phyloP scores from a whole-genome alignment of 148 eudicot species.

The Chenopodium suecicum region DNA sequence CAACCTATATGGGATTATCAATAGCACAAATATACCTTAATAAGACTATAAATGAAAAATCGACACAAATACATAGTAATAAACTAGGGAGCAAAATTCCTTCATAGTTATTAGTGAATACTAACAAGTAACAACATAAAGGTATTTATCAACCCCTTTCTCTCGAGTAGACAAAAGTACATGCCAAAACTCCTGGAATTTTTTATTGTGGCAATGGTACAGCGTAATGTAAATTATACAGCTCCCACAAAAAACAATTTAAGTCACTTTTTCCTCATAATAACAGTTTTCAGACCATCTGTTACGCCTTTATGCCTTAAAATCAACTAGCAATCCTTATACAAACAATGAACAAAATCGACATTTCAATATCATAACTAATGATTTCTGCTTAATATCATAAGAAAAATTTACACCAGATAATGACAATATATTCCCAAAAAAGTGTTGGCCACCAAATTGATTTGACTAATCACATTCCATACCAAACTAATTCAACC shows the following conservation, averaged over 20 bases:
- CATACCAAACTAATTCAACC: background rate
- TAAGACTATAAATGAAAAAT: background rate
- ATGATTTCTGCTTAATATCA: background rate
- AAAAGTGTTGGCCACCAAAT: background rate
- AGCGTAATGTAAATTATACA: background rate
- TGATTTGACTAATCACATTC: background rate
- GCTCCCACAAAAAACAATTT: background rate
- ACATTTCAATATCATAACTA: background rate
- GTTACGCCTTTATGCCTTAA: background rate
- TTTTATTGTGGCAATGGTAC: background rate
- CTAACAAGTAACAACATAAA: background rate
- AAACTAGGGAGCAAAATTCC: background rate
- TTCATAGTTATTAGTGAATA: background rate
- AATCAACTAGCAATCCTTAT: background rate
- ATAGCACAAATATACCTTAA: background rate
- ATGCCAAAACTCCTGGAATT: background rate
- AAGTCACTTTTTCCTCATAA: background rate
- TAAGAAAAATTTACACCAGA: background rate
- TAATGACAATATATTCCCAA: slow-evolving; percentile 1
- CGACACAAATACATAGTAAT: background rate
- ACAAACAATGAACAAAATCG: background rate
- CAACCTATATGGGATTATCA: background rate
- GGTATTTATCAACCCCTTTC: background rate
- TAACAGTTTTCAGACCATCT: background rate
- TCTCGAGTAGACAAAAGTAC: background rate